Evolutionary conservation across 768 basidiomycete genomes (phyloP).

Genomic region (Phaffia australis): DNA sequence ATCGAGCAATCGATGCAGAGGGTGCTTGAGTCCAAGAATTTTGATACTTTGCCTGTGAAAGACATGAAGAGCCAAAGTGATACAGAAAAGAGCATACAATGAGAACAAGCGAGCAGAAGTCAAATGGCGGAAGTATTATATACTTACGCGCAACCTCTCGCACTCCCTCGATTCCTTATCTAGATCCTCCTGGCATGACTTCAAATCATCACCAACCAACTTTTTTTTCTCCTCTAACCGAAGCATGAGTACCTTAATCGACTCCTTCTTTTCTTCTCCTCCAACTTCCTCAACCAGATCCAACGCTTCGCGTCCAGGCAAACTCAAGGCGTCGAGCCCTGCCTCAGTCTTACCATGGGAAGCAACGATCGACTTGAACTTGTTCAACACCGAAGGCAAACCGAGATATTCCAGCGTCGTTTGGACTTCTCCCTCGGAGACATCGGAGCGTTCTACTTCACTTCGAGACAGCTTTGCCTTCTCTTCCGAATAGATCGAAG

Average conservation of each 20-base stretch:
- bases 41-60: slow-evolving; percentile 58
- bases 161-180: slow-evolving; percentile 78
- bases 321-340: slow-evolving; percentile 18
- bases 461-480: slow-evolving; percentile 86
- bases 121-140: background rate
- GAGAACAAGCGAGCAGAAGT: background rate
- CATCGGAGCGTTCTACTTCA: slow-evolving; percentile 78
- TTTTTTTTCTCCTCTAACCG: slow-evolving; percentile 55
- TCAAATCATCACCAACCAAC: slow-evolving; percentile 54
- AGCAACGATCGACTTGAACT: slow-evolving; percentile 61
- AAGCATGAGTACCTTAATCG: too few relatives aligned
- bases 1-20: slow-evolving; percentile 60
- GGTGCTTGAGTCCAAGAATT: slow-evolving; percentile 80
- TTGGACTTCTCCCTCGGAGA: slow-evolving; percentile 65
- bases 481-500: slow-evolving; percentile 94
- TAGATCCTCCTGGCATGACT: slow-evolving; percentile 53
- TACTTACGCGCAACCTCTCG: slow-evolving; percentile 57
- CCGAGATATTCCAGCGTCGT: slow-evolving; percentile 73
- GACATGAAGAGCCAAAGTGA: background rate
- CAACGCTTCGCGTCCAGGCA: slow-evolving; percentile 10
- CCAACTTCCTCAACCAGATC: slow-evolving; percentile 36
- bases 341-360: slow-evolving; percentile 48
- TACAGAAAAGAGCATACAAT: background rate
- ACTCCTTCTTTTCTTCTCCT: slow-evolving; percentile 51
- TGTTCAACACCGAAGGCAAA: slow-evolving; percentile 53